phyloP scores from a whole-genome alignment of 2,329 filamentous ascomycete species.

The Cladophialophora immunda region DNA sequence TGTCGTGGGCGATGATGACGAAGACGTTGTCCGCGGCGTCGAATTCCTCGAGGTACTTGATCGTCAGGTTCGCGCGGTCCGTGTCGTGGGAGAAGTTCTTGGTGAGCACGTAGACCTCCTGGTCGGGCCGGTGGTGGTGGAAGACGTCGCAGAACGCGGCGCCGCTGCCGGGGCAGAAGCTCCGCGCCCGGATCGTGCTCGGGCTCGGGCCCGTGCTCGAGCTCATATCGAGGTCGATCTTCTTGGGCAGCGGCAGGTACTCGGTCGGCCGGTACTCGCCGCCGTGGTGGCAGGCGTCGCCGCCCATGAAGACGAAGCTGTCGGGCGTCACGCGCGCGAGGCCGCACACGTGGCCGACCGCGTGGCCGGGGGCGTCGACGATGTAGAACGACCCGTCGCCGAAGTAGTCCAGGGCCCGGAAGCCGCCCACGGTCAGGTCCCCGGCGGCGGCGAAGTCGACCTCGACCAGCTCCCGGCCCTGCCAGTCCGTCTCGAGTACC shows the following conservation, averaged over 20 bases:
- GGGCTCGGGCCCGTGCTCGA: no score
- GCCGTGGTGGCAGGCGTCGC: conserved; percentile 53
- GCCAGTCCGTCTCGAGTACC: conserved; percentile 48
- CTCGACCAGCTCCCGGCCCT: conserved; percentile 6
- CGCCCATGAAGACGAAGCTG: conserved; percentile 36
- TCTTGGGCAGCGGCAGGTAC: conserved; percentile 41
- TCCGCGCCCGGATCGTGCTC: neutral
- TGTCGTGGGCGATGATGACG: conserved; percentile 44
- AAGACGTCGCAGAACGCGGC: conserved; percentile 1
- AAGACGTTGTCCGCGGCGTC: conserved; percentile 43
- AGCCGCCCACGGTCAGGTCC: conserved; percentile 52
- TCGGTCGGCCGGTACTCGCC: conserved; percentile 44
- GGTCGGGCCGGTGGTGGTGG: neutral
- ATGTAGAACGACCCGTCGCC: conserved; percentile 66
- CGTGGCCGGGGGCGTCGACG: conserved; percentile 52
- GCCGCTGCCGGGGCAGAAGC: conserved; percentile 2
- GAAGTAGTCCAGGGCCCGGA: conserved; percentile 58
- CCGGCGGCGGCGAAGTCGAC: conserved; percentile 51
- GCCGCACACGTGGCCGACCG: conserved; percentile 39
- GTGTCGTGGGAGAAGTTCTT: conserved; percentile 14
- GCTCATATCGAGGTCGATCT: neutral
- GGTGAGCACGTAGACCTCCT: conserved; percentile 4
- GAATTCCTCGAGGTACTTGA: conserved; percentile 40
- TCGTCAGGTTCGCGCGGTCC: conserved; percentile 34
- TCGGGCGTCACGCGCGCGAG: conserved; percentile 37